These are phyloP conservation scores for Craspedostauros australis DNA, from an alignment of 108 stramenopile species.

Conservation along the genomic window DNA sequence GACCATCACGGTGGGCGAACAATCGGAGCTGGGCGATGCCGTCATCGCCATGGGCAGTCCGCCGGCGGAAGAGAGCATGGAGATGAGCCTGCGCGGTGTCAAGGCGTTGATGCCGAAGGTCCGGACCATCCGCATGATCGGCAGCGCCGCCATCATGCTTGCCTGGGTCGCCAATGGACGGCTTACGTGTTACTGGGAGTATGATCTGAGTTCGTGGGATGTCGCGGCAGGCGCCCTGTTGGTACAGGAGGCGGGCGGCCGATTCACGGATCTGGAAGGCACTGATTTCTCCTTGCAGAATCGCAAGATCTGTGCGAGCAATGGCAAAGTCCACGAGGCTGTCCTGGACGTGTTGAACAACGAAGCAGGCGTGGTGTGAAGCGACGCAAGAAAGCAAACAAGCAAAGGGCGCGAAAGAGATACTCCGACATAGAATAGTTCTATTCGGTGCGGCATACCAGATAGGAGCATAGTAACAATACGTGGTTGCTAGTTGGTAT, in stretches of 20 bases:
- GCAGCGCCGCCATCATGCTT: conserved; percentile 71
- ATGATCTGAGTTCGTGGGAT: conserved; percentile 83
- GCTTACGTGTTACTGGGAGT: conserved; percentile 69
- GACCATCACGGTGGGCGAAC: conserved; percentile 28
- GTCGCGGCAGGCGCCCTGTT: conserved; percentile 69
- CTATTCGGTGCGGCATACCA: neutral
- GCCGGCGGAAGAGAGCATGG: conserved; percentile 53
- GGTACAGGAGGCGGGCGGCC: conserved; percentile 68
- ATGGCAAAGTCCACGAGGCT: conserved; percentile 56
- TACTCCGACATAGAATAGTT: neutral
- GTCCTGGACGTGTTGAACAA: conserved; percentile 44
- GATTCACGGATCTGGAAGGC: conserved; percentile 61
- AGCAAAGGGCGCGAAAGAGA: neutral
- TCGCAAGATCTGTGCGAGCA: conserved; percentile 74
- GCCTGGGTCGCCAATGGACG: conserved; percentile 80
- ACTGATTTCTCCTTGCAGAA: conserved; percentile 41
- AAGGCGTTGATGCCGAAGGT: conserved; percentile 64
- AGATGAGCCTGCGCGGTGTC: conserved; percentile 60
- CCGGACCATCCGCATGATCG: conserved; percentile 72
- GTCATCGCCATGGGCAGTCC: conserved; percentile 69
- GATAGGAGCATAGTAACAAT: neutral
- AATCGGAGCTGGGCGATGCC: conserved; percentile 21
- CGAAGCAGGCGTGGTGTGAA: conserved; percentile 39
- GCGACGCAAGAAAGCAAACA: too few species aligned
- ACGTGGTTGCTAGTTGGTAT: neutral